Conservation (phyloP, 306 rosid species). For the Trifolium subterraneum region DNA sequence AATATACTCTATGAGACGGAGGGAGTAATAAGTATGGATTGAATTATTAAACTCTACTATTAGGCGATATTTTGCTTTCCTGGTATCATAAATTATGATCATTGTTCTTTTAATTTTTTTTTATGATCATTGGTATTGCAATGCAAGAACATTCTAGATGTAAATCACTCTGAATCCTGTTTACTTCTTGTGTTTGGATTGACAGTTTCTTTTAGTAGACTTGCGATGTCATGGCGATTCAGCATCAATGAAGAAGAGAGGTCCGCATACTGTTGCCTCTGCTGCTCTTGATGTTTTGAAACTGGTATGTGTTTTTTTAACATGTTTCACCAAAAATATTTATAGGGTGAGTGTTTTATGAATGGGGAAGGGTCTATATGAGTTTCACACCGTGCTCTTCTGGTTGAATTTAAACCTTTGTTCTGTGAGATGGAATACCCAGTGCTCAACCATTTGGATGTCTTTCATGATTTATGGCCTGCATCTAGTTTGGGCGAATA, state of each 20-base stretch:
- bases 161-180: constrained; percentile 34
- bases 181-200: constrained; percentile 33
- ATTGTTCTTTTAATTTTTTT: no score
- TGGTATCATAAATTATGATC: constrained; percentile 15
- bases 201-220: constrained; percentile 88
- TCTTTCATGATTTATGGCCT: constrained; percentile 27
- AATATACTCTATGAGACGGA: background rate
- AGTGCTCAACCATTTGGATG: constrained; percentile 16
- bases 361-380: constrained; percentile 18
- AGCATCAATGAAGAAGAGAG: constrained; percentile 67
- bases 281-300: constrained; percentile 92
- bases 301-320: constrained; percentile 57
- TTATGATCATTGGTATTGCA: background rate
- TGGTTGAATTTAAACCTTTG: constrained; percentile 28
- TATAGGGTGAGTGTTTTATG: constrained; percentile 20
- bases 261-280: constrained; percentile 77
- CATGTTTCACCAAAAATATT: constrained; percentile 13
- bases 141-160: constrained; percentile 16
- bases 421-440: constrained; percentile 28
- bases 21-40: background rate
- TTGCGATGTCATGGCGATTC: constrained; percentile 96
- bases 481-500: constrained; percentile 2
- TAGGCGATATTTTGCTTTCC: constrained; percentile 9
- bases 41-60: constrained; percentile 27
- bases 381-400: constrained; percentile 1